phyloP scores from a whole-genome alignment of 768 basidiomycete species.

The Tulasnella sp. region DNA sequence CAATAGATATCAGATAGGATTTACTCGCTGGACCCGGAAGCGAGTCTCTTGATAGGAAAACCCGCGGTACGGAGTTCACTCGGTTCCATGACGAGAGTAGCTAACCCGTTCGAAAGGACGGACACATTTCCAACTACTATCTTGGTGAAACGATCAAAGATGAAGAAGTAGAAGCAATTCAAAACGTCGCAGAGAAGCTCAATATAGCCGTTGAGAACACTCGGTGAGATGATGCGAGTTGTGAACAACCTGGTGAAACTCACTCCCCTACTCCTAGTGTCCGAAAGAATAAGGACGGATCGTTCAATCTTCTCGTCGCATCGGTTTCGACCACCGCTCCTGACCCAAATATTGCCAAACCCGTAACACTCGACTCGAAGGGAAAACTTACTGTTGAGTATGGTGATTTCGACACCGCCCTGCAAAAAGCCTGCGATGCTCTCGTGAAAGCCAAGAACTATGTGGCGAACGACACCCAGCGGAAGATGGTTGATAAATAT shows the following conservation, averaged over 20 bases:
- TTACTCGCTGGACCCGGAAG: conserved; percentile 53
- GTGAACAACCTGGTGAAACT: neutral
- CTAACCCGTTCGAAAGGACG: conserved; percentile 27
- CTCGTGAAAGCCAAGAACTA: conserved; percentile 64
- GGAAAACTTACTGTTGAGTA: conserved; percentile 54
- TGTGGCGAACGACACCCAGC: conserved; percentile 60
- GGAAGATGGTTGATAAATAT: conserved; percentile 63
- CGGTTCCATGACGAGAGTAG: neutral
- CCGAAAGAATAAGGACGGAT: conserved; percentile 47
- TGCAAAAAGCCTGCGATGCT: conserved; percentile 43
- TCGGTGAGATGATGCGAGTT: conserved; percentile 35
- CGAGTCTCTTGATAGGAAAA: conserved; percentile 67
- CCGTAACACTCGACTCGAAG: conserved; percentile 27
- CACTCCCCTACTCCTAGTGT: conserved; percentile 35
- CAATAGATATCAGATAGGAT: conserved; percentile 60
- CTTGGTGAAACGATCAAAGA: conserved; percentile 55
- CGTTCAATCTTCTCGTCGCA: conserved; percentile 66
- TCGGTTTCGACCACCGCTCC: conserved; percentile 34
- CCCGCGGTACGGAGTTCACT: conserved; percentile 25
- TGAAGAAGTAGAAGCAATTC: conserved; percentile 65
- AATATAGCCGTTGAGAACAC: conserved; percentile 74
- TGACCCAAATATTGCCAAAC: conserved; percentile 33
- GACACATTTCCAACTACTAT: conserved; percentile 80
- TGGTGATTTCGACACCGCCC: conserved; percentile 56
- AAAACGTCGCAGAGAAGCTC: conserved; percentile 61